These are phyloP conservation scores for Tilletia caries DNA, from an alignment of 1,284 basidiomycete genomes.

Conservation along the genomic window DNA sequence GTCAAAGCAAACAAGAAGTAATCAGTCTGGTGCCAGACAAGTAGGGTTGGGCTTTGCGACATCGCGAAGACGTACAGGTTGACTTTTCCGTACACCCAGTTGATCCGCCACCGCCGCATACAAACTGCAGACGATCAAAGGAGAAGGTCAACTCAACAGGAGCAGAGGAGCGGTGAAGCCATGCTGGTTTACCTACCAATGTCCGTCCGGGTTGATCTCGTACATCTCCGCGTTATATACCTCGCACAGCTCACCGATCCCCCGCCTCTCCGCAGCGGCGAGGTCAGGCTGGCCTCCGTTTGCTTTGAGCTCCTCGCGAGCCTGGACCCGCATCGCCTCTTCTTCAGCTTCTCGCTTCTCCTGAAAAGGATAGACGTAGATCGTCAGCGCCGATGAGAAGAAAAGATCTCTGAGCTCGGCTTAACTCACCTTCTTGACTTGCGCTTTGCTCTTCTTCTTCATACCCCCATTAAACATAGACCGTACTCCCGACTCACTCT, in stretches of 20 bases:
- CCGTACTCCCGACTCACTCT: background rate
- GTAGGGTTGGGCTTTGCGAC: too few relatives aligned
- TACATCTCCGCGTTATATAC: constrained; percentile 31
- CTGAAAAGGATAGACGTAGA: constrained; percentile 9
- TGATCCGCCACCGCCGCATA: constrained; percentile 89
- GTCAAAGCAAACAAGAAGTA: constrained; percentile 38
- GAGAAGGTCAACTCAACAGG: background rate
- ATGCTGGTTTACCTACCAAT: constrained; percentile 60
- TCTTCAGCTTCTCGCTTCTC: constrained; percentile 41
- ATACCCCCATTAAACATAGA: background rate
- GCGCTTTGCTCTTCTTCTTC: constrained; percentile 33
- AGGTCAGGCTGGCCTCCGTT: constrained; percentile 33
- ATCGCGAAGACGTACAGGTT: background rate
- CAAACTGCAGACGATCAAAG: constrained; percentile 55
- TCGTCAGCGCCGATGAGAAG: too few relatives aligned
- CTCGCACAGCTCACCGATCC: constrained; percentile 35
- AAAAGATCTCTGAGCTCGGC: background rate
- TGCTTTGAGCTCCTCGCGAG: constrained; percentile 34
- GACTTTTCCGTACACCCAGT: constrained; percentile 41
- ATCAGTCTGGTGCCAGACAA: too few relatives aligned
- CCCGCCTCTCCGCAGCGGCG: constrained; percentile 35
- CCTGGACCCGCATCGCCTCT: constrained; percentile 31
- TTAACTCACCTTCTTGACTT: constrained; percentile 26
- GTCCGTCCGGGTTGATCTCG: constrained; percentile 87
- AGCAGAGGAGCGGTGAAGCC: background rate